Conservation (phyloP, 805 yeast genomes). For the Ogataea henricii region DNA sequence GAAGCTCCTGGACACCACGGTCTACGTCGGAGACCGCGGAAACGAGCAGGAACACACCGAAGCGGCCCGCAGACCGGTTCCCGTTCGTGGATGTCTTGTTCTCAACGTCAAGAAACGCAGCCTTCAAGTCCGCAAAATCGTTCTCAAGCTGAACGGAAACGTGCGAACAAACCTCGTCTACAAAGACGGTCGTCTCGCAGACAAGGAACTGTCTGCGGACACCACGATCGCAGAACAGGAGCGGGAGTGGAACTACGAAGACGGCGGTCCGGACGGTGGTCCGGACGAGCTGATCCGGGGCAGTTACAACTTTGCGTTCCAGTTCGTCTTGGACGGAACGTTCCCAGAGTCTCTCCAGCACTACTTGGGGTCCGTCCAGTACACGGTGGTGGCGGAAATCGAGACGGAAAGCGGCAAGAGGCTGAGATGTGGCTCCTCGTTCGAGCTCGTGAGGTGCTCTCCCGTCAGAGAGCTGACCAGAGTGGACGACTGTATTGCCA, state of each 20-base stretch:
- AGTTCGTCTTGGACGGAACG: constrained; percentile 25
- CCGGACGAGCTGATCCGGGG: constrained; percentile 18
- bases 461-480: constrained; percentile 5
- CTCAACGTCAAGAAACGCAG: constrained; percentile 20
- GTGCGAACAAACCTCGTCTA: neutral
- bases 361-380: constrained; percentile 23
- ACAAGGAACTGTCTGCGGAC: neutral
- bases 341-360: constrained; percentile 29
- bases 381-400: constrained; percentile 19
- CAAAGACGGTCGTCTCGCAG: neutral
- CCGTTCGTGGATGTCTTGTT: constrained; percentile 26
- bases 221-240: constrained; percentile 1
- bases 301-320: constrained; percentile 29
- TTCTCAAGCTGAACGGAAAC: constrained; percentile 20
- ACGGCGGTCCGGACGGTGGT: too few relatives aligned
- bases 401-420: constrained; percentile 6
- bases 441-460: constrained; percentile 22
- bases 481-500: constrained; percentile 21
- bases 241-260: constrained; percentile 6
- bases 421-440: constrained; percentile 8
- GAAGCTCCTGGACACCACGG: constrained; percentile 4
- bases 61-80: constrained; percentile 8
- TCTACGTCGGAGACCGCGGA: neutral
- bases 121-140: constrained; percentile 14
- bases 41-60: neutral